These are phyloP conservation scores for Neopestalotiopsis clavispora DNA, from an alignment of 2,329 filamentous ascomycete species.

Conservation along the genomic window DNA sequence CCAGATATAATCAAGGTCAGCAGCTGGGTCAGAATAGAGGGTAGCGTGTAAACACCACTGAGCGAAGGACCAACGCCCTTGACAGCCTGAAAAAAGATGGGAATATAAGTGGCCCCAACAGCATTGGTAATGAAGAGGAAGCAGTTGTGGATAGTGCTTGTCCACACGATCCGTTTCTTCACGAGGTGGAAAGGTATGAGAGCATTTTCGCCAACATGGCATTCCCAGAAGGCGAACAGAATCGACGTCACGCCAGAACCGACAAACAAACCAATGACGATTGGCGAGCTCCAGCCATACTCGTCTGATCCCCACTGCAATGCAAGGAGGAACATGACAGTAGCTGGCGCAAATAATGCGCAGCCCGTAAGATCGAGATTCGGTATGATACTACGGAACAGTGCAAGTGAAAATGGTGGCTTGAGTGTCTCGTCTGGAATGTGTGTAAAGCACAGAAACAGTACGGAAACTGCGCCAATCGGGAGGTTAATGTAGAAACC, in stretches of 20 bases:
- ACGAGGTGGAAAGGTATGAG: slow-evolving; percentile 55
- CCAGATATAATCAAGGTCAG: slow-evolving; percentile 61
- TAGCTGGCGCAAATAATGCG: slow-evolving; percentile 41
- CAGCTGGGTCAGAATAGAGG: slow-evolving; percentile 41
- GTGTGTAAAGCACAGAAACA: slow-evolving; percentile 34
- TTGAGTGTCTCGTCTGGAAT: slow-evolving; percentile 40
- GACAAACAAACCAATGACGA: slow-evolving; percentile 43
- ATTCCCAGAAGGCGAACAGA: slow-evolving; percentile 48
- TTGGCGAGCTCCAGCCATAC: slow-evolving; percentile 41
- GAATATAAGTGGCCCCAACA: slow-evolving; percentile 27
- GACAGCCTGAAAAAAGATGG: slow-evolving; percentile 9
- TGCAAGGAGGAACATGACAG: slow-evolving; percentile 48
- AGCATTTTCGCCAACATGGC: slow-evolving; percentile 47
- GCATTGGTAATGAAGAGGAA: slow-evolving; percentile 35
- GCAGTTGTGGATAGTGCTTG: slow-evolving; percentile 27
- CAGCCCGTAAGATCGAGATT: slow-evolving; percentile 48
- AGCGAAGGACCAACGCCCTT: slow-evolving; percentile 29
- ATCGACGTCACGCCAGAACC: slow-evolving; percentile 37
- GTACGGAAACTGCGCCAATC: slow-evolving; percentile 38
- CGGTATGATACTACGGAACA: slow-evolving; percentile 26
- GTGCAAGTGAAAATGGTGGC: slow-evolving; percentile 20
- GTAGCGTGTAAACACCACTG: slow-evolving; percentile 38
- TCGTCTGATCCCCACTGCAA: slow-evolving; percentile 45
- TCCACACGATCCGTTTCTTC: slow-evolving; percentile 45
- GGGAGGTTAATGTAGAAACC: slow-evolving; percentile 53